Percentiles rank a stretch among this genome's conserved stretches.
phyloP scores from a whole-genome alignment of 2,329 filamentous ascomycete genomes.

The Raffaelea albimanens region DNA sequence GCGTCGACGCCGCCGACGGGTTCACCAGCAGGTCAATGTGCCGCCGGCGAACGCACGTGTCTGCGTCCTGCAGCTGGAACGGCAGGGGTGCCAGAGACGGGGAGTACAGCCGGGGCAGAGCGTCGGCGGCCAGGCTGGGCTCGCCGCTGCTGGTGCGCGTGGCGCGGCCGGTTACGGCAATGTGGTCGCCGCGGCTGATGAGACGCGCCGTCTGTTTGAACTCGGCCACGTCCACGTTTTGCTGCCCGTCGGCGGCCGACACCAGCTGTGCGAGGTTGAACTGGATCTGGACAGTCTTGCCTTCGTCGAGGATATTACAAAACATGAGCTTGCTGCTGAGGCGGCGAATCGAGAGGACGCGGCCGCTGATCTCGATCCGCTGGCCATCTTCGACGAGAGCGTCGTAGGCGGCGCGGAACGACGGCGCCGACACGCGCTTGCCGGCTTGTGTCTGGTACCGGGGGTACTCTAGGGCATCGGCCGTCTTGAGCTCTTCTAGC shows the following conservation, averaged over 20 bases:
- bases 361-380: conserved; percentile 37
- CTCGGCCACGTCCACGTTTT: conserved; percentile 22
- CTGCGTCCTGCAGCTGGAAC: conserved; percentile 56
- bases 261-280: conserved; percentile 50
- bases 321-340: conserved; percentile 76
- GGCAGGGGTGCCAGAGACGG: conserved; percentile 77
- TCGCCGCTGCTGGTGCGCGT: conserved; percentile 64
- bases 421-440: conserved; percentile 5
- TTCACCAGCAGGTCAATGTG: conserved; percentile 84
- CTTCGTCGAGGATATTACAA: conserved; percentile 68
- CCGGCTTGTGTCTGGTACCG: conserved; percentile 18
- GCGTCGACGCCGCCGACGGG: conserved; percentile 44
- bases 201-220: conserved; percentile 56
- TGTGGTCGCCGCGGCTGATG: conserved; percentile 72
- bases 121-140: conserved; percentile 59
- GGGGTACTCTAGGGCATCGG: conserved; percentile 46
- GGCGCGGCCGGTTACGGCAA: conserved; percentile 63
- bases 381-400: not conserved
- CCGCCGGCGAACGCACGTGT: conserved; percentile 65
- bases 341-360: conserved; percentile 61
- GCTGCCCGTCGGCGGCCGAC: not conserved
- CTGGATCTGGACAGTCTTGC: conserved; percentile 65
- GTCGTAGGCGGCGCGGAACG: conserved; percentile 7
- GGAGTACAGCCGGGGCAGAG: conserved; percentile 62
- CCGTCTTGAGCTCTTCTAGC: conserved; percentile 41